phyloP scores from a whole-genome alignment of 148 eudicot species.

The Rhododendron mucronatum region DNA sequence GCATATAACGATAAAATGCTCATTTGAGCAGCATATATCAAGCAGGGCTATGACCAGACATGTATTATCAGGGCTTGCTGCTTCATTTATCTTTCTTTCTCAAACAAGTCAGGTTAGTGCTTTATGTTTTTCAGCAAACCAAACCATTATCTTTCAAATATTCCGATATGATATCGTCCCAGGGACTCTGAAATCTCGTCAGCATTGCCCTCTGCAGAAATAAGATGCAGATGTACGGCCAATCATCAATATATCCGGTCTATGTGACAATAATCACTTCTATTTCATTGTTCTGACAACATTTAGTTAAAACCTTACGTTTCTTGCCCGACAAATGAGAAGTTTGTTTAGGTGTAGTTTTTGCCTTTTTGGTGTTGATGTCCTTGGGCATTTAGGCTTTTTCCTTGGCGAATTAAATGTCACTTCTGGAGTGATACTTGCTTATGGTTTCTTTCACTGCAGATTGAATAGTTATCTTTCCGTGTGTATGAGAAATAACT shows the following conservation, averaged over 20 bases:
- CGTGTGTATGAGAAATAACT: neutral
- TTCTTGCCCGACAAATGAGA: neutral
- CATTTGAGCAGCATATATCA: slow-evolving; percentile 32
- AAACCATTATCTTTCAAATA: neutral
- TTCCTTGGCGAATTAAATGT: neutral
- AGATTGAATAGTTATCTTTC: neutral
- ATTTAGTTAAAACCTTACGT: neutral
- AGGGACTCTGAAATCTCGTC: neutral
- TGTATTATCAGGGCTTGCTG: slow-evolving; percentile 64
- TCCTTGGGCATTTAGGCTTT: neutral
- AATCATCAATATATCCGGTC: neutral
- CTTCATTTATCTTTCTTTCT: slow-evolving; percentile 60
- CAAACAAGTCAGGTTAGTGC: slow-evolving; percentile 65
- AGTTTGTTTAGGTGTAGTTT: neutral
- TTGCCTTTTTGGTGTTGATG: neutral
- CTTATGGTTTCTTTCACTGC: neutral
- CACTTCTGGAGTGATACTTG: neutral
- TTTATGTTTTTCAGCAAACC: neutral
- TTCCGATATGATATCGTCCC: neutral
- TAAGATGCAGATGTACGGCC: neutral
- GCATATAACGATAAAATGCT: slow-evolving; percentile 33
- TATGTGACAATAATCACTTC: neutral
- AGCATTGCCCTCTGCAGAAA: neutral
- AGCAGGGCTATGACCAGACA: slow-evolving; percentile 37
- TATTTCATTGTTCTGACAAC: neutral